Evolutionary conservation across 225 moss, liverwort and hornwort species (phyloP).

Genomic region (Anthoceros angustus): DNA sequence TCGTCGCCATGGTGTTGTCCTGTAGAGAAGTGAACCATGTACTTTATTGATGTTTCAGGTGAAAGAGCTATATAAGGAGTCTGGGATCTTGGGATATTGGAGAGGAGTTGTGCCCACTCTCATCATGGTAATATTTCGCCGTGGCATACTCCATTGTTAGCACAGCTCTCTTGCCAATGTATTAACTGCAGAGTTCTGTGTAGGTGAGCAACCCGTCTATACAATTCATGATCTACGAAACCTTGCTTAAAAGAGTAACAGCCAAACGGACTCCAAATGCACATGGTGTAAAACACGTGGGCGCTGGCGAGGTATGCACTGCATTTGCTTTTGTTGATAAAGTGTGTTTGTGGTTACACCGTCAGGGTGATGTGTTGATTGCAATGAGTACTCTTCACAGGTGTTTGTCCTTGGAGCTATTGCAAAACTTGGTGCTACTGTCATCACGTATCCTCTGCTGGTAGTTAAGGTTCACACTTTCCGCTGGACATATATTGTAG

Average conservation of each 20-base stretch:
- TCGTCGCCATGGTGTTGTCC: too few species aligned
- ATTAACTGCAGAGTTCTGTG: slow-evolving; percentile 4
- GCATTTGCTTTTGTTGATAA: slow-evolving; percentile 1
- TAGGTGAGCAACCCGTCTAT: slow-evolving; percentile 71
- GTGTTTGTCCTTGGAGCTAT: slow-evolving; percentile 70
- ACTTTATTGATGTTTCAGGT: slow-evolving; percentile 19
- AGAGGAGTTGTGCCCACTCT: slow-evolving; percentile 63
- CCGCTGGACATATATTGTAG: not conserved
- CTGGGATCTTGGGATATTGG: slow-evolving; percentile 59
- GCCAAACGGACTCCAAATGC: slow-evolving; percentile 37
- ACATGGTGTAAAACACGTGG: slow-evolving; percentile 36
- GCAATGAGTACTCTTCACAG: slow-evolving; percentile 14
- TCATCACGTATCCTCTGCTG: slow-evolving; percentile 83
- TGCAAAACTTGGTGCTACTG: slow-evolving; percentile 93
- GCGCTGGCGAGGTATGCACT: slow-evolving; percentile 43
- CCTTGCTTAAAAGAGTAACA: slow-evolving; percentile 46
- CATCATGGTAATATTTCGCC: slow-evolving; percentile 37
- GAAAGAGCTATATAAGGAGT: slow-evolving; percentile 33
- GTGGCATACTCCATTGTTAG: not conserved
- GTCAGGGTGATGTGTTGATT: not conserved
- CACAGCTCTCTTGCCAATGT: not conserved
- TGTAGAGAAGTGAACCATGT: too few species aligned
- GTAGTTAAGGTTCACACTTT: slow-evolving; percentile 51
- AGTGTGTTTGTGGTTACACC: not conserved
- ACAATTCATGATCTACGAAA: slow-evolving; percentile 66